Conservation (phyloP, 768 basidiomycete species). For the Leucosporidium creatinivorum region DNA sequence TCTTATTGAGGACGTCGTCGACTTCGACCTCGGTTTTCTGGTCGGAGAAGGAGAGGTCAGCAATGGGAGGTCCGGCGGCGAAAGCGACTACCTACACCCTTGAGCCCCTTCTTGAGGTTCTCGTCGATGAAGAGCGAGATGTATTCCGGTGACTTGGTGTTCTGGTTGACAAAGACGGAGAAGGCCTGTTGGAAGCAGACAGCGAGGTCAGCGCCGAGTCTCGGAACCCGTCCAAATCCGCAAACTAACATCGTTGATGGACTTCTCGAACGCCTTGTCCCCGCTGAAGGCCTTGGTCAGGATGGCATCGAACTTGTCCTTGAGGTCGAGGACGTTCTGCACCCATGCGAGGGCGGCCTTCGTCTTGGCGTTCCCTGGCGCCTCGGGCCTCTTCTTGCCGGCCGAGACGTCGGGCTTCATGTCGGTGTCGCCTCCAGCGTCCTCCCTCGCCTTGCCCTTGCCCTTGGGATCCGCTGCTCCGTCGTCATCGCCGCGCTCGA, state of each 20-base stretch:
- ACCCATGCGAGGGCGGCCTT: constrained; percentile 81
- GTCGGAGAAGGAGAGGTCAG: background rate
- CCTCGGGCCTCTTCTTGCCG: constrained; percentile 37
- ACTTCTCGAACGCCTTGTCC: constrained; percentile 70
- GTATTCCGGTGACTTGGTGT: constrained; percentile 81
- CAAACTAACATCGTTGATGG: constrained; percentile 67
- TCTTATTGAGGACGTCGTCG: constrained; percentile 82
- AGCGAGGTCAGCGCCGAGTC: background rate
- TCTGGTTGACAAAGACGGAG: constrained; percentile 78
- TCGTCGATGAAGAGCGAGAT: constrained; percentile 97
- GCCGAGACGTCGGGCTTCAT: background rate
- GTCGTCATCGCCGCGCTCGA: constrained; percentile 21
- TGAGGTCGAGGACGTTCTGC: constrained; percentile 77
- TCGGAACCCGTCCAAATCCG: background rate
- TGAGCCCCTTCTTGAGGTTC: constrained; percentile 85
- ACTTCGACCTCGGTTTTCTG: constrained; percentile 95
- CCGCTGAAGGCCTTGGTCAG: constrained; percentile 63
- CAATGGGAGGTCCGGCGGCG: background rate
- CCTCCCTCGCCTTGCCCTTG: constrained; percentile 52
- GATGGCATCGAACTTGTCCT: constrained; percentile 78
- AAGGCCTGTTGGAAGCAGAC: constrained; percentile 59
- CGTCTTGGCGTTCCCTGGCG: constrained; percentile 47
- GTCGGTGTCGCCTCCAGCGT: constrained; percentile 3
- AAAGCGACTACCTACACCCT: constrained; percentile 48
- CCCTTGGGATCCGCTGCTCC: constrained; percentile 42